Evolutionary conservation across 345 rosid genomes (phyloP).

Genomic region (Noccaea caerulescens): DNA sequence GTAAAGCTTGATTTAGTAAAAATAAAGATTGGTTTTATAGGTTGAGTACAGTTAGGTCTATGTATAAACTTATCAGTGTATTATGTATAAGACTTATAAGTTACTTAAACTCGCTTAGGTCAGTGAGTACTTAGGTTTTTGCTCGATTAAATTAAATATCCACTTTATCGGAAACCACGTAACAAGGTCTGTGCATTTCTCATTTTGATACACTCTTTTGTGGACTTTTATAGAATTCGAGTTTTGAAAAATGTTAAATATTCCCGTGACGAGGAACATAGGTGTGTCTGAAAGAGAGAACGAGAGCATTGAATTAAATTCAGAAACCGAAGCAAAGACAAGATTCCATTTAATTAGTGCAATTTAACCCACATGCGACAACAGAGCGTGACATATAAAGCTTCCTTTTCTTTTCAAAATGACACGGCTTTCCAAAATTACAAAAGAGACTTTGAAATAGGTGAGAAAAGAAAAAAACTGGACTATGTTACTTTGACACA

Average conservation of each 20-base stretch:
- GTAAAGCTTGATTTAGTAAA: not conserved
- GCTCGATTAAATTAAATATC: not conserved
- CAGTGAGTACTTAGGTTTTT: too few species aligned
- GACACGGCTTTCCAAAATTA: conserved; percentile 37
- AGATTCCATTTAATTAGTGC: conserved; percentile 37
- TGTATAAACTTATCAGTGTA: too few species aligned
- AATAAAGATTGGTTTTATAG: not conserved
- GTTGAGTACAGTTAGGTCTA: too few species aligned
- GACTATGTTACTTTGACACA: conserved; percentile 22
- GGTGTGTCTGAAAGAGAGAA: conserved; percentile 22
- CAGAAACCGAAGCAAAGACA: conserved; percentile 35
- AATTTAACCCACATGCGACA: conserved; percentile 36
- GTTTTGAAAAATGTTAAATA: not conserved
- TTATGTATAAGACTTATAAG: too few species aligned
- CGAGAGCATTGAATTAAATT: conserved; percentile 21
- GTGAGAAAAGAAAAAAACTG: not conserved
- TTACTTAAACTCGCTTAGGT: too few species aligned
- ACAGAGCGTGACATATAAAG: conserved; percentile 41
- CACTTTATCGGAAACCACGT: not conserved
- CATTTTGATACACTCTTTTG: not conserved
- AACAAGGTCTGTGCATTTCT: not conserved
- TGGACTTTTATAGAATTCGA: not conserved
- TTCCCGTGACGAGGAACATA: conserved; percentile 23
- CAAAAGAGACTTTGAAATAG: conserved; percentile 35
- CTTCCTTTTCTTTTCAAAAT: conserved; percentile 20